These are phyloP conservation scores for Ambrosiella beaveri DNA, from an alignment of 2,329 filamentous ascomycete species.

Conservation along the genomic window DNA sequence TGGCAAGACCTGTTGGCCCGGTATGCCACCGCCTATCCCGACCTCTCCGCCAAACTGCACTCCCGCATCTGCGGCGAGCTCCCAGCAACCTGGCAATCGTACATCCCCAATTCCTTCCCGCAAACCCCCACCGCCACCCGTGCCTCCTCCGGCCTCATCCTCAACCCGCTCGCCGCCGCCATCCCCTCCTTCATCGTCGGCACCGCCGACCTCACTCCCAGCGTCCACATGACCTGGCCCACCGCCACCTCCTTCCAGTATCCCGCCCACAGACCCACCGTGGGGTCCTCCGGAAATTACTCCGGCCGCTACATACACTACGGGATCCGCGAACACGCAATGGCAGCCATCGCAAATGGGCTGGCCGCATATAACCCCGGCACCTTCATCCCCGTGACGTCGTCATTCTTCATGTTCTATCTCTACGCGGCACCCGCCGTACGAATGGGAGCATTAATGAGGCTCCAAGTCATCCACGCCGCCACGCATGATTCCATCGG, in stretches of 20 bases:
- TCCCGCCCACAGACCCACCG: conserved; percentile 16
- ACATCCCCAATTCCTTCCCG: conserved; percentile 30
- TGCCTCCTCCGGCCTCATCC: conserved; percentile 30
- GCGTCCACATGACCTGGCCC: conserved; percentile 39
- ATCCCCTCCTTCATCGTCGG: conserved; percentile 34
- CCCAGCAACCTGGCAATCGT: conserved; percentile 29
- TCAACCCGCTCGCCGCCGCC: conserved; percentile 33
- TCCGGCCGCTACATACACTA: conserved; percentile 40
- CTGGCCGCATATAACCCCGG: conserved; percentile 38
- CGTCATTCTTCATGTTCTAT: conserved; percentile 48
- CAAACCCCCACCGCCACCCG: conserved; percentile 30
- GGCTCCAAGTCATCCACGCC: conserved; percentile 38
- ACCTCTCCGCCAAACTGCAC: conserved; percentile 32
- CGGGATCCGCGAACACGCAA: conserved; percentile 44
- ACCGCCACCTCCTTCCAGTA: conserved; percentile 33
- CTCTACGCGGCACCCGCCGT: conserved; percentile 19
- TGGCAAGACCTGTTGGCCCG: conserved; percentile 27
- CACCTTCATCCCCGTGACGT: conserved; percentile 40
- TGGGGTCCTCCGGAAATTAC: conserved; percentile 29
- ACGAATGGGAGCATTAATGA: conserved; percentile 29
- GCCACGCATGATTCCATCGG: conserved; percentile 46
- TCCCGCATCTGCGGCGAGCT: conserved; percentile 30
- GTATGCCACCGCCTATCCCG: conserved; percentile 29
- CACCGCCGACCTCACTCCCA: conserved; percentile 34
- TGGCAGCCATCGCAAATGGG: conserved; percentile 40